Percentiles rank a stretch among this genome's conserved stretches.
These are phyloP conservation scores for Coelastrella sp. DNA, from an alignment of 139 green algal species.

Conservation along the genomic window DNA sequence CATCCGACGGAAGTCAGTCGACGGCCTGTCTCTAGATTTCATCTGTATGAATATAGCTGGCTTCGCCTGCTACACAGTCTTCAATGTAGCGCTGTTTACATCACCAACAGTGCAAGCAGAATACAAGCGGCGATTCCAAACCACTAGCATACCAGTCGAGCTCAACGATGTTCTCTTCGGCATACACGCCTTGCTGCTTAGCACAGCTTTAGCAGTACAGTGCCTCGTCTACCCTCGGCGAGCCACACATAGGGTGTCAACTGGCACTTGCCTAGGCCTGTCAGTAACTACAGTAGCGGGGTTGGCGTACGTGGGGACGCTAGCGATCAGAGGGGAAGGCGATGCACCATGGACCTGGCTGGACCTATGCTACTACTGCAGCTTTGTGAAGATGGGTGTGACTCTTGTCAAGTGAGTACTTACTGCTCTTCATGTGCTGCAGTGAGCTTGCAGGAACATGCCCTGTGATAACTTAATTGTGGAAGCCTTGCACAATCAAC, in stretches of 20 bases:
- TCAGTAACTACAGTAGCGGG: background rate
- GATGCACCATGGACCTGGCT: slow-evolving; percentile 50
- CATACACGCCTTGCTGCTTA: slow-evolving; percentile 61
- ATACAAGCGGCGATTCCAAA: slow-evolving; percentile 42
- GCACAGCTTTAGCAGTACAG: slow-evolving; percentile 58
- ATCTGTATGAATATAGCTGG: slow-evolving; percentile 51
- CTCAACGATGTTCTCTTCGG: slow-evolving; percentile 80
- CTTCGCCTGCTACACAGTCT: slow-evolving; percentile 73
- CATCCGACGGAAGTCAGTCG: slow-evolving; percentile 63
- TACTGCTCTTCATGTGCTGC: background rate
- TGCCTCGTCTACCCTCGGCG: slow-evolving; percentile 59
- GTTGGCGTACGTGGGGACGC: background rate
- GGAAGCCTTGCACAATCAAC: no score
- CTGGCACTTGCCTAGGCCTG: background rate
- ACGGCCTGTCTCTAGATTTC: slow-evolving; percentile 73
- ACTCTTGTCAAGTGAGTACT: slow-evolving; percentile 42
- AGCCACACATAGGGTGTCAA: slow-evolving; percentile 31
- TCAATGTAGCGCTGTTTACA: slow-evolving; percentile 69
- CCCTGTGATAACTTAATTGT: no score
- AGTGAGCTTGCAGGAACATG: no score
- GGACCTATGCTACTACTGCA: slow-evolving; percentile 67
- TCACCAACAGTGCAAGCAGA: slow-evolving; percentile 53
- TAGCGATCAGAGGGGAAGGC: background rate
- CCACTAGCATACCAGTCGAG: slow-evolving; percentile 54
- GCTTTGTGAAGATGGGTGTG: slow-evolving; percentile 62